phyloP scores from a whole-genome alignment of 441 rosid genomes.

The Lepidium campestre region DNA sequence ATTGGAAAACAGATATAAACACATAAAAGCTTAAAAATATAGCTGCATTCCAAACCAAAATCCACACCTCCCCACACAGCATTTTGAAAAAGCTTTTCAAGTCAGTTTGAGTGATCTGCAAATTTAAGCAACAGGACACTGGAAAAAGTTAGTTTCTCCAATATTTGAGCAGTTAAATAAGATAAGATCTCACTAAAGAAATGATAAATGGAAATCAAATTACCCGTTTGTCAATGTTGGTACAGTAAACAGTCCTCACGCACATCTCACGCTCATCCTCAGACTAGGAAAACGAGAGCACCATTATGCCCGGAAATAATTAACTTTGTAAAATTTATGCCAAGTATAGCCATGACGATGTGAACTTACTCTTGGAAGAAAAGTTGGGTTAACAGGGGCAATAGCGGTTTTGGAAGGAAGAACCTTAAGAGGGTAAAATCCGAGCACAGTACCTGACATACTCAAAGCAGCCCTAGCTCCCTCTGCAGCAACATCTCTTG shows the following conservation, averaged over 20 bases:
- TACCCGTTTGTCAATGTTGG: constrained; percentile 95
- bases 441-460: constrained; percentile 83
- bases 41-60: constrained; percentile 8
- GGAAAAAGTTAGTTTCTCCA: not conserved
- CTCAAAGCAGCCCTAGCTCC: constrained; percentile 80
- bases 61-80: constrained; percentile 76
- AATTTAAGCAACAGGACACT: constrained; percentile 11
- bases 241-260: constrained; percentile 86
- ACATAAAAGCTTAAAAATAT: not conserved
- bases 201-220: not conserved
- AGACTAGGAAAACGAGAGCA: constrained; percentile 41
- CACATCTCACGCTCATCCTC: constrained; percentile 98
- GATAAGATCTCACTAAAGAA: not conserved
- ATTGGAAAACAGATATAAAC: constrained; percentile 2
- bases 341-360: not conserved
- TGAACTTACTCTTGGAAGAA: constrained; percentile 70
- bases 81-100: constrained; percentile 78
- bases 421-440: constrained; percentile 84
- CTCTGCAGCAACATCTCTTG: constrained; percentile 44
- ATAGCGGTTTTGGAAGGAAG: constrained; percentile 97
- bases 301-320: not conserved
- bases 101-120: constrained; percentile 77
- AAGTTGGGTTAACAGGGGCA: constrained; percentile 97
- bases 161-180: not conserved
- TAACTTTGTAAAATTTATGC: not conserved